Base-by-base conservation (phyloP, 2,329 filamentous ascomycete genomes). In the Alternaria sp. region DNA sequence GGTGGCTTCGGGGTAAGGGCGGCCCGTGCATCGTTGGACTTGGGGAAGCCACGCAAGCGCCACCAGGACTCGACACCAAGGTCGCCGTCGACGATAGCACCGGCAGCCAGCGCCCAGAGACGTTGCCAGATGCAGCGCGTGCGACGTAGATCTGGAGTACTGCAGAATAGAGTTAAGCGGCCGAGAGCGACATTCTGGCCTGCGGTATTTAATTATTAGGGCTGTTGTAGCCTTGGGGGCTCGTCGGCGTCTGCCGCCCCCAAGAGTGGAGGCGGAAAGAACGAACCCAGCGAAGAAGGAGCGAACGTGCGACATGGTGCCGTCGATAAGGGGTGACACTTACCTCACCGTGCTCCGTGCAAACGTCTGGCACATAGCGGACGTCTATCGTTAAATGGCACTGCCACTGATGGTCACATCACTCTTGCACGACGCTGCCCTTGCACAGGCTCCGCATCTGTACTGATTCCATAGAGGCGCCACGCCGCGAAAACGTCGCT, bases 141-240 rank as follows among this genome's bases (percentile, higher is more conserved):
- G 58, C 50, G 53, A 51, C 52, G 60, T n/a, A 50, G 45, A 51
- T 34, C 49, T 62, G 60, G 57, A 60, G 60, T 42, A 48, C 2
- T 21, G 11, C 23, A 48, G 44, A 44, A 58, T 51, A n/a, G 23
- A 41, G 55, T 45, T 28, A 46, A 21, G 56, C 34, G 53, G 17
- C 31, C 41, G 46, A 52, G 45, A 56, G 54, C 54, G 58, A 49
- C 58, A 53, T 51, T 26, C 41, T 51, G 34, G 56, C 31, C 29
- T 48, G 36, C 34, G 23, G 17, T 31, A 28, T 23, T 54, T 58
- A n/a, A n/a, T n/a, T n/a, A n/a, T n/a, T n/a, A 39, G 46, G 44
- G 46, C 29, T 40, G 41, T 33, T 54, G 45, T 23, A 24, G 34
- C 11, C 33, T 28, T 34, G 56, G 42, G 51, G 29, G 51, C 41